Conservation (phyloP, 495 filamentous ascomycete species). For the Cairneyella variabilis region DNA sequence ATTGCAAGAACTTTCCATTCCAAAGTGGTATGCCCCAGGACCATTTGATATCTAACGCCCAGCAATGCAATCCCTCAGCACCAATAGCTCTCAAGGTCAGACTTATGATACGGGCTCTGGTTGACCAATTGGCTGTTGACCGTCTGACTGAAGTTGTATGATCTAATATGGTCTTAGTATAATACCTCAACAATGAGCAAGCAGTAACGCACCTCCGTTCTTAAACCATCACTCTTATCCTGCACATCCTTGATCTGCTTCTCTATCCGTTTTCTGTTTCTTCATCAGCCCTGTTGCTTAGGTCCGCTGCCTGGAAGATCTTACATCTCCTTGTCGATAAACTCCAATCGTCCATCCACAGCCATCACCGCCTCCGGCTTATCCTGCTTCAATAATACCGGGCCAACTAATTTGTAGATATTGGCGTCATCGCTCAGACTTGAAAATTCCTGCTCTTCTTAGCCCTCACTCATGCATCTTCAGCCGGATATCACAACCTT, state of each 20-base stretch:
- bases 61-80: slow-evolving; percentile 14
- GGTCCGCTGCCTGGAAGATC: slow-evolving; percentile 23
- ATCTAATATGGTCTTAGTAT: slow-evolving; percentile 15
- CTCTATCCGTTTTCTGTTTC: slow-evolving; percentile 73
- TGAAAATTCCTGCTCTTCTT: slow-evolving; percentile 66
- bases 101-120: slow-evolving; percentile 7
- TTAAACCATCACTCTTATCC: slow-evolving; percentile 78
- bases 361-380: slow-evolving; percentile 81
- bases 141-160: slow-evolving; percentile 24
- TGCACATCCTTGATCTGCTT: slow-evolving; percentile 73
- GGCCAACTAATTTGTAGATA: slow-evolving; percentile 94
- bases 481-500: slow-evolving; percentile 46
- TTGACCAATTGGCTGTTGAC: slow-evolving; percentile 12
- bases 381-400: slow-evolving; percentile 92
- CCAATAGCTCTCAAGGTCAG: background rate
- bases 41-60: slow-evolving; percentile 9
- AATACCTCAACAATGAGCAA: background rate
- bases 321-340: slow-evolving; percentile 92
- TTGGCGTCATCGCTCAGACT: slow-evolving; percentile 72
- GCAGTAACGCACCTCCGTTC: slow-evolving; percentile 51
- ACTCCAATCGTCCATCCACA: slow-evolving; percentile 85
- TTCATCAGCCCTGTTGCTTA: slow-evolving; percentile 7
- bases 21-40: too few relatives aligned
- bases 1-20: too few relatives aligned
- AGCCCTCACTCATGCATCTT: slow-evolving; percentile 8